These are phyloP conservation scores for Elongisporangium prolatum DNA, from an alignment of 352 stramenopile species.

Conservation along the genomic window DNA sequence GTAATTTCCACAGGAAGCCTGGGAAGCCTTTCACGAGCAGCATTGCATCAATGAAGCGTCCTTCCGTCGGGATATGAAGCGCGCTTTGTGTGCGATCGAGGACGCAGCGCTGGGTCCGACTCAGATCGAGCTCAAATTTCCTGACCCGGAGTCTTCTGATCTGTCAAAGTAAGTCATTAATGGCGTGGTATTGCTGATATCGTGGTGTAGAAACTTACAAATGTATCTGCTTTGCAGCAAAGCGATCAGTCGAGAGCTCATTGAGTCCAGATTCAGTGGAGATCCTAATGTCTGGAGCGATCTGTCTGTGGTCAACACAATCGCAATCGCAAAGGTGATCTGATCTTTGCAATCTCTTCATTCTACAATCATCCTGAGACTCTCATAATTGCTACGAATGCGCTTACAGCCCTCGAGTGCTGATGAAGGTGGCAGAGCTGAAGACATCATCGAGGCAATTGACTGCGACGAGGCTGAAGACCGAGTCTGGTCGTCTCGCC, in stretches of 20 bases:
- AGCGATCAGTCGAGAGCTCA: slow-evolving; percentile 17
- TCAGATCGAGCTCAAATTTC: slow-evolving; percentile 47
- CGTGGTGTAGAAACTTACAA: background rate
- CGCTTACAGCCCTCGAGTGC: background rate
- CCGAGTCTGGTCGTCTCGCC: slow-evolving; percentile 21
- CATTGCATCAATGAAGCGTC: slow-evolving; percentile 32
- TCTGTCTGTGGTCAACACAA: slow-evolving; percentile 26
- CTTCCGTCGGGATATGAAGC: slow-evolving; percentile 74
- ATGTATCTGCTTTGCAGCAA: slow-evolving; percentile 8
- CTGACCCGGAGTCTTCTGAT: background rate
- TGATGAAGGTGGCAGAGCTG: background rate
- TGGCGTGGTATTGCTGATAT: background rate
- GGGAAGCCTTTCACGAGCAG: slow-evolving; percentile 39
- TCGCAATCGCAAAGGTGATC: slow-evolving; percentile 7
- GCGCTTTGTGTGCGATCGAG: slow-evolving; percentile 47
- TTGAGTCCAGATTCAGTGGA: slow-evolving; percentile 26
- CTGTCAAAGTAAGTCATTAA: slow-evolving; percentile 6
- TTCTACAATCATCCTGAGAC: background rate
- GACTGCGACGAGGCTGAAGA: slow-evolving; percentile 8
- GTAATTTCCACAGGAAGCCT: slow-evolving; percentile 30
- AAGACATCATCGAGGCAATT: slow-evolving; percentile 11
- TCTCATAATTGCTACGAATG: background rate
- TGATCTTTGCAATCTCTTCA: background rate
- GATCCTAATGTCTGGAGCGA: slow-evolving; percentile 27
- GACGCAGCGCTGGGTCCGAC: slow-evolving; percentile 40